A percentile compares a stretch with the other conserved stretches of the same genome.
phyloP scores from a whole-genome alignment of 495 filamentous ascomycete species.

The Podospora sp. region DNA sequence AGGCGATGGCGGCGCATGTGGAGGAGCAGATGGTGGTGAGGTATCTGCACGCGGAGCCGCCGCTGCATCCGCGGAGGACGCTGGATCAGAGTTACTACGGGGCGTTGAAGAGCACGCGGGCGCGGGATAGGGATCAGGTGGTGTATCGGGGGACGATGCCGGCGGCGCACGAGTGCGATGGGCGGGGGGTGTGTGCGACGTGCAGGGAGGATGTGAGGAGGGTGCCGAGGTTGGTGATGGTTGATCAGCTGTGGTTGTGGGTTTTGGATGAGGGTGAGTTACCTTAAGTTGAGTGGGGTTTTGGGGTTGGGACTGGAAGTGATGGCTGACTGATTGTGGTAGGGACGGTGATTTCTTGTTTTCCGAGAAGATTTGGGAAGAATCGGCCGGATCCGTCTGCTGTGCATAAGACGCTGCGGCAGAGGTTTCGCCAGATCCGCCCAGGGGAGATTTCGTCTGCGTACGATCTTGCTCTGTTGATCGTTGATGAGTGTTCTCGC shows the following conservation, averaged over 20 bases:
- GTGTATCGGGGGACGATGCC: slow-evolving; percentile 54
- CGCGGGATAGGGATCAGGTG: slow-evolving; percentile 66
- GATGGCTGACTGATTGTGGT: slow-evolving; percentile 14
- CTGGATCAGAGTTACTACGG: slow-evolving; percentile 69
- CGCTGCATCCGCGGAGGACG: slow-evolving; percentile 65
- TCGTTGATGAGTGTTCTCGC: slow-evolving; percentile 63
- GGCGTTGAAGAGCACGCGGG: slow-evolving; percentile 59
- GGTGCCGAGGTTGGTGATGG: slow-evolving; percentile 67
- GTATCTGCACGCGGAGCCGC: slow-evolving; percentile 57
- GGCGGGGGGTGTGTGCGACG: slow-evolving; percentile 27
- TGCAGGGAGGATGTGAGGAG: slow-evolving; percentile 38
- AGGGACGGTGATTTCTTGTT: slow-evolving; percentile 62
- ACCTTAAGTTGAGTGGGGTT: no score
- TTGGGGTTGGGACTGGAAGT: no score
- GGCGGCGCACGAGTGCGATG: slow-evolving; percentile 26
- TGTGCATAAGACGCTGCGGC: slow-evolving; percentile 58
- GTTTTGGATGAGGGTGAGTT: slow-evolving; percentile 51
- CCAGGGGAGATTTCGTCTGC: slow-evolving; percentile 65
- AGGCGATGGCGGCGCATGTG: slow-evolving; percentile 31
- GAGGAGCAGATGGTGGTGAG: slow-evolving; percentile 64
- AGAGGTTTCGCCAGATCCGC: slow-evolving; percentile 25
- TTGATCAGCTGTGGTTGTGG: slow-evolving; percentile 72
- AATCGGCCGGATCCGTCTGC: slow-evolving; percentile 66
- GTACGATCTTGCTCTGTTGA: slow-evolving; percentile 63
- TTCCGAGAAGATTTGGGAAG: slow-evolving; percentile 65